phyloP scores from a whole-genome alignment of 805 yeast genomes.

The Zygosaccharomyces rouxii region DNA sequence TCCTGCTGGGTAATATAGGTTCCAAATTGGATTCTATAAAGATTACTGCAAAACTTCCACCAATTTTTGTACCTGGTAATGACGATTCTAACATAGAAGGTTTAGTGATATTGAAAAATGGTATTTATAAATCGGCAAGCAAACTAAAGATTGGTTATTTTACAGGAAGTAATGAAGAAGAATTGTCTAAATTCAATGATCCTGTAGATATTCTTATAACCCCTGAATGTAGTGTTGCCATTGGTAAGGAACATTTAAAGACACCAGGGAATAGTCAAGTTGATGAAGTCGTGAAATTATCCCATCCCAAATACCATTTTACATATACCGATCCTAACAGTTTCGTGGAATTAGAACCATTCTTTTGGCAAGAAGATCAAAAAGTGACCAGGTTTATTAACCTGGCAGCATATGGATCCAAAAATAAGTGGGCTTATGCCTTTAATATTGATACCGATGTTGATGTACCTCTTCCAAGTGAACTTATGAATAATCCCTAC shows the following conservation, averaged over 20 bases:
- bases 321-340: slow-evolving; percentile 41
- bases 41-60: slow-evolving; percentile 18
- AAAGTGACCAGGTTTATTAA: slow-evolving; percentile 60
- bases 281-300: slow-evolving; percentile 42
- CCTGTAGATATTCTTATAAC: slow-evolving; percentile 55
- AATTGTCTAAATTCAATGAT: slow-evolving; percentile 27
- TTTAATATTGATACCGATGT: slow-evolving; percentile 42
- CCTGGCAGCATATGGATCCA: slow-evolving; percentile 53
- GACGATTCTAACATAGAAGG: slow-evolving; percentile 11
- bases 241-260: slow-evolving; percentile 44
- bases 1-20: slow-evolving; percentile 48
- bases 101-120: slow-evolving; percentile 35
- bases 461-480: slow-evolving; percentile 27
- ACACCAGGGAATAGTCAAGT: slow-evolving; percentile 44
- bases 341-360: slow-evolving; percentile 53
- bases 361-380: slow-evolving; percentile 47
- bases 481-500: slow-evolving; percentile 35
- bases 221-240: slow-evolving; percentile 54
- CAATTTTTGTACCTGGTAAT: slow-evolving; percentile 8
- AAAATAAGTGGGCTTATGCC: slow-evolving; percentile 71
- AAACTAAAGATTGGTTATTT: slow-evolving; percentile 49
- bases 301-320: slow-evolving; percentile 66
- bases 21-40: slow-evolving; percentile 9
- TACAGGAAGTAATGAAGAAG: slow-evolving; percentile 15
- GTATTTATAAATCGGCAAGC: slow-evolving; percentile 39